Base-by-base conservation (phyloP, 129 eudicot species). In the Arctium minus region DNA sequence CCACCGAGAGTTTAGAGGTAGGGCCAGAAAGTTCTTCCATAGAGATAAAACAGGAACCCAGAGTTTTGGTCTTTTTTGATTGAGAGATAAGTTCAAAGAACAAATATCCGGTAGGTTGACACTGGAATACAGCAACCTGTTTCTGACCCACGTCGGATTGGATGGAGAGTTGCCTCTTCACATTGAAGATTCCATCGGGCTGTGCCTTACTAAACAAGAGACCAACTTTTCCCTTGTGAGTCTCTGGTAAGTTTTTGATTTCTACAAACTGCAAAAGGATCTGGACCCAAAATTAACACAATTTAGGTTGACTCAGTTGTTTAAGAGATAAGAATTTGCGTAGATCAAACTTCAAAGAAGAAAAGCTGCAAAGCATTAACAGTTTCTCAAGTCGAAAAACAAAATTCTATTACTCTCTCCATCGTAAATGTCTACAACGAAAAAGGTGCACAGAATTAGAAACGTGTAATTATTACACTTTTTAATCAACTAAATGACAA, bases 231-330 rank as follows among this genome's bases (percentile, higher is more conserved):
- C 94, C 96, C 80, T 90, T 90, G 74, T 87, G 86, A 38, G 35
- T 84, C 72, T 88, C 89, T 8, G 95, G 92, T n/a, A 93, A 72
- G 81, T 96, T 90, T 46, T 84, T 93, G 46, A 93, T 82, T 72
- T 87, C 90, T 27, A 92, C 92, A 84, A 93, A 90, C 90, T 96
- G 97, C 87, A 96, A 64, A 90, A 92, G 82, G 64, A 96, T 91
- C 99, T 96, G 88, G 56, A 80, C n/a, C 62, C 73, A 13, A 70
- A 56, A 76, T 10, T 8, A 60, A 80, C 35, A 82, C 13, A 32
- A 44, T 81, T 81, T 42, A 36, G 64, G 39, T 64, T 56, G 42
- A 44, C 13, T 17, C 0, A 33, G 31, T 75, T 46, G 53, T 42
- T 31, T 17, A 73, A 15, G 56, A 8, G 13, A 46, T 1, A 17